Percentiles rank a stretch among this genome's conserved stretches.
Evolutionary conservation across 108 stramenopile genomes (phyloP).

Genomic region (Cyclotella baltica): DNA sequence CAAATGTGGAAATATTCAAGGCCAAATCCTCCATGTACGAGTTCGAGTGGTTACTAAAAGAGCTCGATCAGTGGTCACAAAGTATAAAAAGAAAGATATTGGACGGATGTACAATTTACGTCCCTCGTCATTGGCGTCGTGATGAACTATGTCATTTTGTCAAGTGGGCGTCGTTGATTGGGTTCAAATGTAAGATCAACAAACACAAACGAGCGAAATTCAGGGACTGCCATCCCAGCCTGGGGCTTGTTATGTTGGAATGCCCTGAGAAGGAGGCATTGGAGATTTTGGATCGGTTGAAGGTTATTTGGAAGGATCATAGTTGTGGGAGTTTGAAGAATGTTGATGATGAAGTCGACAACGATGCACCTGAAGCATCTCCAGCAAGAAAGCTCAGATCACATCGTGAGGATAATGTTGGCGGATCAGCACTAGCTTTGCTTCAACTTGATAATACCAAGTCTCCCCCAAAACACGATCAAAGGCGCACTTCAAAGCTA

Average conservation of each 20-base stretch:
- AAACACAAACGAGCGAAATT: too few relatives aligned
- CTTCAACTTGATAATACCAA: conserved; percentile 44
- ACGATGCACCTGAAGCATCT: neutral
- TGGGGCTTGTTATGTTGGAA: conserved; percentile 48
- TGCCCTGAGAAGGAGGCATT: conserved; percentile 37
- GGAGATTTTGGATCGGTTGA: conserved; percentile 22
- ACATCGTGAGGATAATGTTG: conserved; percentile 41
- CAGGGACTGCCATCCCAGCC: too few relatives aligned
- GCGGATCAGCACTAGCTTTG: conserved; percentile 42
- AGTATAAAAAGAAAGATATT: conserved; percentile 46
- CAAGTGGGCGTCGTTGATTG: conserved; percentile 58
- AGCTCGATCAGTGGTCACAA: conserved; percentile 45
- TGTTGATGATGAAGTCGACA: conserved; percentile 1
- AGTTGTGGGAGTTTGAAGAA: conserved; percentile 33
- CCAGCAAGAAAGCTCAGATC: conserved; percentile 11
- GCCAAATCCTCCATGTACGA: conserved; percentile 74
- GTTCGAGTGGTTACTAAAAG: conserved; percentile 66
- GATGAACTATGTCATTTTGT: conserved; percentile 60
- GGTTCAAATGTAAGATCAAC: conserved; percentile 70
- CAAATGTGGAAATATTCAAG: conserved; percentile 52
- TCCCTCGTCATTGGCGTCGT: conserved; percentile 54
- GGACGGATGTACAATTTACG: conserved; percentile 69
- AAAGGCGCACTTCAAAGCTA: conserved; percentile 35
- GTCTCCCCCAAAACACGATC: conserved; percentile 7
- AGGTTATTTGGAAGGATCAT: conserved; percentile 40